Percentiles rank a stretch among this genome's conserved stretches.
phyloP scores from a whole-genome alignment of 768 basidiomycete genomes.

The Boletus pseudo-olivaceus region DNA sequence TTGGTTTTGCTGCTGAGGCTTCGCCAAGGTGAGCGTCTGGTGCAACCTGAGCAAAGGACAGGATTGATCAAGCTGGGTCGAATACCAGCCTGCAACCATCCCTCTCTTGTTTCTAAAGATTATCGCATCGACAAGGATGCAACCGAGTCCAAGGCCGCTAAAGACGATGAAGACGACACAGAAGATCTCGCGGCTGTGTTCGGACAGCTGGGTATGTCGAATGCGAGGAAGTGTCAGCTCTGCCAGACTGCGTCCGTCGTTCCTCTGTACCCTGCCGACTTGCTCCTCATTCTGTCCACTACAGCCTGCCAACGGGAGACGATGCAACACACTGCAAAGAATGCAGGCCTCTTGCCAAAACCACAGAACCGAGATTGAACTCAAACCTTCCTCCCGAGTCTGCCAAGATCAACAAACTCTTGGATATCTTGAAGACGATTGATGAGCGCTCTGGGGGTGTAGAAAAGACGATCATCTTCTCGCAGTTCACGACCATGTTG shows the following conservation, averaged over 20 bases:
- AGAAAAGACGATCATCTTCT: constrained; percentile 97
- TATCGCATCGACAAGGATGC: constrained; percentile 73
- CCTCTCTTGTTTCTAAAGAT: constrained; percentile 74
- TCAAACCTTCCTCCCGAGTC: constrained; percentile 59
- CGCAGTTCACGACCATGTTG: constrained; percentile 87
- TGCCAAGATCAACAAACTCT: constrained; percentile 82
- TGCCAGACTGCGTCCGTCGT: constrained; percentile 67
- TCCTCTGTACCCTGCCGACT: neutral
- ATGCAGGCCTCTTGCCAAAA: constrained; percentile 53
- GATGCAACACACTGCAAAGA: constrained; percentile 50
- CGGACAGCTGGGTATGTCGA: constrained; percentile 59
- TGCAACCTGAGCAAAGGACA: neutral
- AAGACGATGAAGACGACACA: constrained; percentile 51
- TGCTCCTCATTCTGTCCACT: neutral
- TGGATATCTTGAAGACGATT: constrained; percentile 68
- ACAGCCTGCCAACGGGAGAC: constrained; percentile 14
- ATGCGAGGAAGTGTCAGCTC: constrained; percentile 66
- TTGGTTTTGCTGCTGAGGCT: constrained; percentile 73
- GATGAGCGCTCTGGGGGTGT: constrained; percentile 49
- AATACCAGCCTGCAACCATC: constrained; percentile 81
- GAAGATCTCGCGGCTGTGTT: constrained; percentile 79
- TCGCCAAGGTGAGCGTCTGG: constrained; percentile 69
- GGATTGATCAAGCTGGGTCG: neutral
- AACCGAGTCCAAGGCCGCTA: constrained; percentile 58
- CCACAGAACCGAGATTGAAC: constrained; percentile 34